Evolutionary conservation across 306 rosid species (phyloP).

Genomic region (Glycyrrhiza uralensis): DNA sequence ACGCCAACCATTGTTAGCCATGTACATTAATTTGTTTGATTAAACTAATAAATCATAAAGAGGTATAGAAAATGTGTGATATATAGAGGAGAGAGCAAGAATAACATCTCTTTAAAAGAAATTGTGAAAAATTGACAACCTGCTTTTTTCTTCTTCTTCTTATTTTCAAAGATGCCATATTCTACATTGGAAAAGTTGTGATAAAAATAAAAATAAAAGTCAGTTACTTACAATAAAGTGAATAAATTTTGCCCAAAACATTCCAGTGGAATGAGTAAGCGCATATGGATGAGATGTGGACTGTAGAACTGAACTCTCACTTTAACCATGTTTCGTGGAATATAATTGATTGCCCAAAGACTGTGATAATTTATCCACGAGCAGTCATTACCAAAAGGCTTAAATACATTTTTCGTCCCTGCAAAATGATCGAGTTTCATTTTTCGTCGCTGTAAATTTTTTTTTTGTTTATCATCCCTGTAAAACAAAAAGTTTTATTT

Average conservation of each 20-base stretch:
- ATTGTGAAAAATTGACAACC: neutral
- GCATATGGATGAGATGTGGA: constrained; percentile 17
- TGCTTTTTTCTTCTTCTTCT: too few relatives aligned
- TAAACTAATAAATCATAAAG: neutral
- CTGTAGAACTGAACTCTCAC: constrained; percentile 28
- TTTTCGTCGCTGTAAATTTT: too few relatives aligned
- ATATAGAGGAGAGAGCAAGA: neutral
- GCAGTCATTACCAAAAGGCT: too few relatives aligned
- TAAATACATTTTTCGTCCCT: too few relatives aligned
- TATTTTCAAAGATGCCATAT: constrained; percentile 13
- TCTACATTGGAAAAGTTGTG: neutral
- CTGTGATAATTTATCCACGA: constrained; percentile 12
- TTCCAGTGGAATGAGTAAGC: neutral
- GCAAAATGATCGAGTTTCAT: too few relatives aligned
- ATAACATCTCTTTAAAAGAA: neutral
- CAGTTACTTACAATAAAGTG: neutral
- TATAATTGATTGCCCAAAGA: constrained; percentile 21
- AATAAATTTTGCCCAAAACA: constrained; percentile 3
- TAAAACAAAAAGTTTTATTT: too few relatives aligned
- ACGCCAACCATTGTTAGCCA: neutral
- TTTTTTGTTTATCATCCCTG: too few relatives aligned
- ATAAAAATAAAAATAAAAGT: neutral
- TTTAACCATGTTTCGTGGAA: constrained; percentile 23
- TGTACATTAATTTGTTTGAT: neutral
- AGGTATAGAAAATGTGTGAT: neutral